Conservation (phyloP, 192 early-diverging fungal species). For the Umbelopsis isabellina region DNA sequence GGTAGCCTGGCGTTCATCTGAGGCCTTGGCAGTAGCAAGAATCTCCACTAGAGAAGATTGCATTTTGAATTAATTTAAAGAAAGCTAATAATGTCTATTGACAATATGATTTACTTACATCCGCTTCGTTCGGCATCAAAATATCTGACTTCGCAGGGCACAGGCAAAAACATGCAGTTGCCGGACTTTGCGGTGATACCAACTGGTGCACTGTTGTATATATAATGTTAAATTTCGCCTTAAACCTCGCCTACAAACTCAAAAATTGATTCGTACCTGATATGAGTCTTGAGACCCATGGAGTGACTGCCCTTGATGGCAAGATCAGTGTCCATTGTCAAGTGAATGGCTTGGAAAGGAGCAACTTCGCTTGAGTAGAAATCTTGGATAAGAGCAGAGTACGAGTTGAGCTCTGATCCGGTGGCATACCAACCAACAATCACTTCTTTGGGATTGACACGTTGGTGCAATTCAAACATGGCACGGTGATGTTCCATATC, state of each 20-base stretch:
- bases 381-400: constrained; percentile 77
- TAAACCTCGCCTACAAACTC: background rate
- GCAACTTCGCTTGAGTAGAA: constrained; percentile 79
- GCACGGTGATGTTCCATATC: constrained; percentile 88
- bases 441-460: constrained; percentile 86
- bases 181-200: constrained; percentile 74
- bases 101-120: constrained; percentile 50
- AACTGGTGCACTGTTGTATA: constrained; percentile 62
- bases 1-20: constrained; percentile 53
- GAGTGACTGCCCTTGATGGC: constrained; percentile 56
- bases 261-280: constrained; percentile 46
- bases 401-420: constrained; percentile 65
- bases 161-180: constrained; percentile 86
- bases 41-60: constrained; percentile 59
- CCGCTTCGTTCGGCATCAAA: constrained; percentile 89
- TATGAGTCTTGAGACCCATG: constrained; percentile 76
- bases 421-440: constrained; percentile 96
- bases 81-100: background rate
- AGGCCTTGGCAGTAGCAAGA: constrained; percentile 63
- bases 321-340: constrained; percentile 86
- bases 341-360: constrained; percentile 77
- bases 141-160: constrained; percentile 89
- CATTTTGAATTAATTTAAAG: background rate
- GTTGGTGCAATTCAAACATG: constrained; percentile 88
- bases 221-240: background rate